Conservation (phyloP, 306 rosid genomes). For the Macrotyloma uniflorum region DNA sequence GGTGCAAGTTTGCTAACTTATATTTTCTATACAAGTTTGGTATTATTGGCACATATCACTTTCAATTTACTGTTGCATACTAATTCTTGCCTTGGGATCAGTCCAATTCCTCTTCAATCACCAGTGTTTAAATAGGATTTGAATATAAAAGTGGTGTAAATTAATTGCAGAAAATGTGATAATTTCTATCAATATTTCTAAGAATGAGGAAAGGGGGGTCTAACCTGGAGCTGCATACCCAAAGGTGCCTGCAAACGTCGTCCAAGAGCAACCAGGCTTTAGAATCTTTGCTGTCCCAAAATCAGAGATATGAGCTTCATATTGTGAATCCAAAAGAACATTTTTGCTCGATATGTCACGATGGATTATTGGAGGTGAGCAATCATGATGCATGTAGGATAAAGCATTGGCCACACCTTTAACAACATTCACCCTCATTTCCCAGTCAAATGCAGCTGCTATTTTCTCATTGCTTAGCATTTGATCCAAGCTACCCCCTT, state of each 20-base stretch:
- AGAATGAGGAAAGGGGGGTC: background rate
- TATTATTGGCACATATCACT: background rate
- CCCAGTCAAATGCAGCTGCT: constrained; percentile 33
- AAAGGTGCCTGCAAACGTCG: constrained; percentile 28
- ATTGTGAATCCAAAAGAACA: constrained; percentile 30
- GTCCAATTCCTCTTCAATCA: background rate
- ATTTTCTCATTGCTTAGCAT: background rate
- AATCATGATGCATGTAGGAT: constrained; percentile 20
- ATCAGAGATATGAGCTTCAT: constrained; percentile 34
- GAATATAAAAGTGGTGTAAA: background rate
- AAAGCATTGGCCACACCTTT: constrained; percentile 42
- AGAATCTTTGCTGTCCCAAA: background rate
- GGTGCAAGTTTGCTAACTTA: background rate
- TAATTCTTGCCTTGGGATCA: background rate
- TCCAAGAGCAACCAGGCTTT: constrained; percentile 11
- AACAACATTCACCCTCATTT: constrained; percentile 29
- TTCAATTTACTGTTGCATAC: background rate
- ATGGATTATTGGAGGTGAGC: constrained; percentile 34
- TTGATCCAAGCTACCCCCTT: constrained; percentile 34
- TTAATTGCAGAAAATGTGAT: background rate
- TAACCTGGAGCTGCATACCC: constrained; percentile 46
- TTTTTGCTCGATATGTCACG: constrained; percentile 42
- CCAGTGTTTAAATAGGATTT: background rate
- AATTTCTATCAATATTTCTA: background rate
- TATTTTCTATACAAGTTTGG: background rate